Evolutionary conservation across 495 filamentous ascomycete species (phyloP), one percentile per base, ranked within the genome.

Genomic region (Aspergillus panamensis): DNA sequence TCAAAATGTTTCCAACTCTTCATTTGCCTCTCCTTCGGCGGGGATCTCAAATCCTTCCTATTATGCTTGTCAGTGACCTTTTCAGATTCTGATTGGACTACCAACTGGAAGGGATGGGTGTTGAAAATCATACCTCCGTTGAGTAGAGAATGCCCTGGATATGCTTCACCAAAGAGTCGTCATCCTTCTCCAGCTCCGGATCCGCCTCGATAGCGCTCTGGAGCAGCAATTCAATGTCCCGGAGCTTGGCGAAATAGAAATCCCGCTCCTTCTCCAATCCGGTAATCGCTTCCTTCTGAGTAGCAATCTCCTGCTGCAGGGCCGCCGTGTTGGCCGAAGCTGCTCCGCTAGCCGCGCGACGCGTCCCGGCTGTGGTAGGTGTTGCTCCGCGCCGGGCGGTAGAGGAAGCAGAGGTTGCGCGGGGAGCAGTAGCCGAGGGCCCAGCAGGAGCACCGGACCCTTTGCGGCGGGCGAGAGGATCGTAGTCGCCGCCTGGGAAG

Each of bases 161-260:
- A 71, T 91, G 86, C 81, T 92, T 95, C 64, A 96, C 84, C 57
- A 97, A 77, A 8, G 91, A 86, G 47, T 92, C 89, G 60, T 96
- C 93, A 21, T 93, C 88, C 82, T 92, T 88, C 78, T 96, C 94
- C 49, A 97, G 73, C 72, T 93, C 86, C 6, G 93, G 91, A 60
- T 96, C 86, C 40, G 85, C 85, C 65, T 97, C 94, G 64, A 96
- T 89, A 14, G 91, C 91, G 60, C 86, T 85, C 78, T 98, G 94
- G 52, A 98, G 79, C 68, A 98, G 70, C 62, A 98, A 73, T 74
- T 98, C 95, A 62, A 98, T 98, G 67, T 98, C 94, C 51, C 94
- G 85, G 57, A 98, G 76, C 77, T 98, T 98, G 79, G 89, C 92
- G 71, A 98, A 98, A 79, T 98, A 98, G 74, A 98, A 98, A 72